Base-by-base conservation (phyloP, 257 asterid genomes). In the Leptodermis oblonga region DNA sequence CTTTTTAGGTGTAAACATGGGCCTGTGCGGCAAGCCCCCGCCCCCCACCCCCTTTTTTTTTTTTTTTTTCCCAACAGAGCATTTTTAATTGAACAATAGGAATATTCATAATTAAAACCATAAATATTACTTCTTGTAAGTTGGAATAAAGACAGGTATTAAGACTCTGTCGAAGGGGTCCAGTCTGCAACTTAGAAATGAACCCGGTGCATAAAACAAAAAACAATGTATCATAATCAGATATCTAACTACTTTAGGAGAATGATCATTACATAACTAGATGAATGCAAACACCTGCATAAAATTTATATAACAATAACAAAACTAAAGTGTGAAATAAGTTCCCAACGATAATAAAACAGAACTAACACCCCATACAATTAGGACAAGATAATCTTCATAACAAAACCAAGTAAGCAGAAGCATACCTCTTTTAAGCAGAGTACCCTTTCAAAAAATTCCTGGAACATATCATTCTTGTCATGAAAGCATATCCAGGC, bases 401-500 rank as follows among this genome's bases (percentile, higher is more conserved):
- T n/a, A 15, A 15, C 25, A 70, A 49, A 12, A 67, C 62, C 18
- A 30, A 48, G 23, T 55, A n/a, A 67, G 33, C 55, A 70, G 58
- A 78, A 70, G 34, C 58, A 36, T 85, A 92, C 98, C 99, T 93
- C 97, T 73, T 87, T 93, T 60, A 90, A 80, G 78, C 86, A 74
- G 78, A 93, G 90, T 71, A 93, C 96, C 83, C 92, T 88, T 76
- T 90, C 97, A 64, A 90, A 89, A 77, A 93, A 93, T 80, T 92
- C 85, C 84, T 80, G 83, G 80, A 93, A 90, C 88, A 77, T 78
- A 70, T 88, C 96, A 78, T 84, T 87, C 68, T 80, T 80, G 67
- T 89, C 80, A 76, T 90, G 82, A 79, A 93, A 93, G 85, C 97
- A 93, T 70, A 82, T 80, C 99, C 99, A 93, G 53, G 96, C 97